phyloP scores from a whole-genome alignment of 2,329 filamentous ascomycete genomes.

The Arthrobotrys musiformis region DNA sequence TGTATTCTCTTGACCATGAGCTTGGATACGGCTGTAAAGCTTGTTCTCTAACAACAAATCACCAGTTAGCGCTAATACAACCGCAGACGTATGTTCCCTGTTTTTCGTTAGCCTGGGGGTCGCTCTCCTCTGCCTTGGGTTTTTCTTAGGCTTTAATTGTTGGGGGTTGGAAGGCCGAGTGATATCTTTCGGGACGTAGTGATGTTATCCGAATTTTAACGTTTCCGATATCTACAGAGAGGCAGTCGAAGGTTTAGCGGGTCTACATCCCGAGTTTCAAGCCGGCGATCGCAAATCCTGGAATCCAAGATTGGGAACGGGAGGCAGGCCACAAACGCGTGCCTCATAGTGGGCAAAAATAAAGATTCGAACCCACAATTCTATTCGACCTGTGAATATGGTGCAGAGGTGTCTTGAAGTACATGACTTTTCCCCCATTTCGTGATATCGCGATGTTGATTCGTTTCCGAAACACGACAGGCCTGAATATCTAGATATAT shows the following conservation, averaged over 20 bases:
- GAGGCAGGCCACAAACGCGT: slow-evolving; percentile 19
- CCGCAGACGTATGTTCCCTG: neutral
- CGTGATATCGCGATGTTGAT: neutral
- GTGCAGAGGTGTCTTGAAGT: neutral
- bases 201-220: neutral
- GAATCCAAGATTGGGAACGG: neutral
- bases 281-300: slow-evolving; percentile 28
- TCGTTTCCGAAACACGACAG: slow-evolving; percentile 13
- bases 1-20: slow-evolving; percentile 30
- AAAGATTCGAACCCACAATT: too few species aligned
- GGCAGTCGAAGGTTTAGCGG: neutral
- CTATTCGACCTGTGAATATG: neutral
- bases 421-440: neutral
- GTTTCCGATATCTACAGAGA: neutral
- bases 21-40: slow-evolving; percentile 35
- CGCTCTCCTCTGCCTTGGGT: too few species aligned
- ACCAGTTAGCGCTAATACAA: slow-evolving; percentile 15
- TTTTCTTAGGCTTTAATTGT: too few species aligned
- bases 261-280: neutral
- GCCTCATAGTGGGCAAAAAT: neutral
- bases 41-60: slow-evolving; percentile 23
- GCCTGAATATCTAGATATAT: neutral
- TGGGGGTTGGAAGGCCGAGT: neutral
- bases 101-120: neutral
- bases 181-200: neutral